Conservation (phyloP, 768 basidiomycete genomes). For the Dacryopinax spathularia region DNA sequence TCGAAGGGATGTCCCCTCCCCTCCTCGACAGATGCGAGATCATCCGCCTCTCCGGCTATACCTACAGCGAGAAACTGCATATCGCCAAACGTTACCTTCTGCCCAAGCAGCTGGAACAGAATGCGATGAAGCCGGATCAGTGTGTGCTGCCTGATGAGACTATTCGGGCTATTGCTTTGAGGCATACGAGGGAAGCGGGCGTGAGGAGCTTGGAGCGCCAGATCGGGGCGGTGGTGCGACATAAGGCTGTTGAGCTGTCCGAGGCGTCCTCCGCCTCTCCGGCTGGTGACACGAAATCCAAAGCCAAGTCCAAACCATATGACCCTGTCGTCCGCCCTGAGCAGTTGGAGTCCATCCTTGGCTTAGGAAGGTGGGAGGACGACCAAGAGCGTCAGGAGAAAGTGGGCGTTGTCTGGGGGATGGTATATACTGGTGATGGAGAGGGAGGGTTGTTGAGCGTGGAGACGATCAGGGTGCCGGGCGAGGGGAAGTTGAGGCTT, state of each 20-base stretch:
- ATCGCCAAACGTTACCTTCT: conserved; percentile 78
- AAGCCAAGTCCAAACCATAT: conserved; percentile 32
- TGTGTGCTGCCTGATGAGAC: conserved; percentile 56
- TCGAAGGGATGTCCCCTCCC: conserved; percentile 79
- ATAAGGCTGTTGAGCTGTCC: conserved; percentile 85
- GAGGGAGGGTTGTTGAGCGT: conserved; percentile 76
- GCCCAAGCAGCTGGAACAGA: conserved; percentile 72
- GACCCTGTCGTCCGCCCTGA: conserved; percentile 43
- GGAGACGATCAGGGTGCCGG: conserved; percentile 68
- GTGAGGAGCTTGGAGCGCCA: conserved; percentile 82
- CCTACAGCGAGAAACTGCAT: conserved; percentile 79
- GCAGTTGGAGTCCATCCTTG: conserved; percentile 74
- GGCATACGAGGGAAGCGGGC: conserved; percentile 82
- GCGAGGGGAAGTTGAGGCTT: conserved; percentile 53
- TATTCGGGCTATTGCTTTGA: conserved; percentile 54
- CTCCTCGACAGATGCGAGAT: conserved; percentile 82
- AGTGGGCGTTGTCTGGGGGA: conserved; percentile 66
- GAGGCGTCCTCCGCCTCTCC: conserved; percentile 34
- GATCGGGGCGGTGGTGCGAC: conserved; percentile 75
- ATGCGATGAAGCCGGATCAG: conserved; percentile 50
- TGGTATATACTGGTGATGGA: conserved; percentile 78
- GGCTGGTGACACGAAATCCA: conserved; percentile 14
- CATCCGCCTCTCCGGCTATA: conserved; percentile 70
- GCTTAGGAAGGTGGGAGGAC: conserved; percentile 63
- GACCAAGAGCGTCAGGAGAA: conserved; percentile 61